Evolutionary conservation across 2,329 filamentous ascomycete species (phyloP).

Genomic region (Curvularia lunata): DNA sequence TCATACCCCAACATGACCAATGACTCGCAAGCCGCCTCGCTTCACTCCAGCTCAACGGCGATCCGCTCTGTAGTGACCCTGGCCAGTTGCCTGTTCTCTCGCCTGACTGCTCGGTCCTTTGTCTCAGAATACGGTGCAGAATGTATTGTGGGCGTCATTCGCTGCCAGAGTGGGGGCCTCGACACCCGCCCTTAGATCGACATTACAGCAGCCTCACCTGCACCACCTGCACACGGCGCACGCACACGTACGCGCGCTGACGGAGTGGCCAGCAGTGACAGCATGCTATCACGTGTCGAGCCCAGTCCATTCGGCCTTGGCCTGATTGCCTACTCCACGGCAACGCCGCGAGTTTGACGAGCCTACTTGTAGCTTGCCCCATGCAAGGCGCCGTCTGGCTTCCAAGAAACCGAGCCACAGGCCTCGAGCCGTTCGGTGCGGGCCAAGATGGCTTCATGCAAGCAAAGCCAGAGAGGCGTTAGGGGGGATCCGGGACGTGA

Average conservation of each 20-base stretch:
- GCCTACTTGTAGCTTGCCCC: neutral
- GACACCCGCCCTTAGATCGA: slow-evolving; percentile 21
- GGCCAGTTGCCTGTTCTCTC: slow-evolving; percentile 14
- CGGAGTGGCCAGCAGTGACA: slow-evolving; percentile 20
- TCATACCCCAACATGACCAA: slow-evolving; percentile 13
- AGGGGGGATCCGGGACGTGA: slow-evolving; percentile 33
- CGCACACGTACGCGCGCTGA: slow-evolving; percentile 22
- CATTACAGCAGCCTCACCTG: slow-evolving; percentile 22
- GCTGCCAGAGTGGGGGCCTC: slow-evolving; percentile 11
- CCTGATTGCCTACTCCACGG: slow-evolving; percentile 11
- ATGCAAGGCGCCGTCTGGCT: slow-evolving; percentile 37
- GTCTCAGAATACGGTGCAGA: slow-evolving; percentile 15
- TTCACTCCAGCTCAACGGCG: slow-evolving; percentile 23
- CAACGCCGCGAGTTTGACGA: slow-evolving; percentile 5
- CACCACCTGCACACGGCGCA: slow-evolving; percentile 19
- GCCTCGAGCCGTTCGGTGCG: slow-evolving; percentile 34
- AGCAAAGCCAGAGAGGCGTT: slow-evolving; percentile 40
- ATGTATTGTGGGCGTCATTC: slow-evolving; percentile 19
- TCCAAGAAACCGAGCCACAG: slow-evolving; percentile 35
- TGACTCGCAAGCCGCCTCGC: slow-evolving; percentile 26
- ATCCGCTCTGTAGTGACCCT: slow-evolving; percentile 13
- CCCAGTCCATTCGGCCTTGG: slow-evolving; percentile 24
- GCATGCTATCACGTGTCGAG: slow-evolving; percentile 26
- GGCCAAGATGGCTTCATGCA: slow-evolving; percentile 42
- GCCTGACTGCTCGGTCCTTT: slow-evolving; percentile 19